Evolutionary conservation across 2,329 filamentous ascomycete genomes (phyloP).

Genomic region (Alternaria consortialis): DNA sequence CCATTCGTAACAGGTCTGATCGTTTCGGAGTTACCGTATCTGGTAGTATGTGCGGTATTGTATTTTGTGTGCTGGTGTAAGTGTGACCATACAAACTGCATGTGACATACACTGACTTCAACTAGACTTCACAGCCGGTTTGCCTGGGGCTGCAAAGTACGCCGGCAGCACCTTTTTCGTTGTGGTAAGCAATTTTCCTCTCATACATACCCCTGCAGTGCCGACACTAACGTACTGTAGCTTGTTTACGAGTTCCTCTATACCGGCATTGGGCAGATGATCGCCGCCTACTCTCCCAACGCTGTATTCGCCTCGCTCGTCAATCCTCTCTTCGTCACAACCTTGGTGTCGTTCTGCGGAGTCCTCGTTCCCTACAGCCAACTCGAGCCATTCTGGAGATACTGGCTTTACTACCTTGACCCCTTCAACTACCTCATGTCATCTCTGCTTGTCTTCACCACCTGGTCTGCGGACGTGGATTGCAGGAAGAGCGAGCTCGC

Average conservation of each 20-base stretch:
- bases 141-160: constrained; percentile 53
- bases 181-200: constrained; percentile 23
- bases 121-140: constrained; percentile 9
- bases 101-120: no score
- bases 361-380: constrained; percentile 69
- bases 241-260: constrained; percentile 63
- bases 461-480: constrained; percentile 50
- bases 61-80: constrained; percentile 68
- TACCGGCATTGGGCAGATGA: constrained; percentile 63
- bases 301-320: constrained; percentile 62
- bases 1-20: constrained; percentile 74
- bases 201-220: not conserved
- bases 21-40: constrained; percentile 72
- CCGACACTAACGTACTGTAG: constrained; percentile 61
- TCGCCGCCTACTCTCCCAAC: constrained; percentile 54
- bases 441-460: constrained; percentile 49
- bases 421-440: constrained; percentile 54
- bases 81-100: no score
- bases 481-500: constrained; percentile 48
- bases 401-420: constrained; percentile 50
- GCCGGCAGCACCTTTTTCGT: constrained; percentile 58
- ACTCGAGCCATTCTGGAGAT: constrained; percentile 74
- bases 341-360: constrained; percentile 38
- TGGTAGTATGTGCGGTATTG: constrained; percentile 67
- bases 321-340: constrained; percentile 23